Percentiles rank a stretch among this genome's conserved stretches.
Conservation (phyloP, 306 rosid genomes). For the Sicyos edulis region DNA sequence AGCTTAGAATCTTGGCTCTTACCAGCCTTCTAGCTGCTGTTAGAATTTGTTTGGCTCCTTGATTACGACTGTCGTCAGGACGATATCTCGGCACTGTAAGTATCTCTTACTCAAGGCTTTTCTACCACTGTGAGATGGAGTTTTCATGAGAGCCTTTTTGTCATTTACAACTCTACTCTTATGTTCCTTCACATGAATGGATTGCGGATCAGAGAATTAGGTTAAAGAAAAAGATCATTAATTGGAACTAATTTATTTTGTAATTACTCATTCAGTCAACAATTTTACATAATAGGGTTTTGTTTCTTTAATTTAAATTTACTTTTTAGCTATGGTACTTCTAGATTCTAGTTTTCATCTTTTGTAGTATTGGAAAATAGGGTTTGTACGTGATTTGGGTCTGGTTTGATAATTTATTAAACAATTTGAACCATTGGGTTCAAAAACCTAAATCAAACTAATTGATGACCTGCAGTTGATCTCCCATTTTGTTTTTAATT, state of each 20-base stretch:
- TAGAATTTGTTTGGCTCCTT: conserved; percentile 14
- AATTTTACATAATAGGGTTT: neutral
- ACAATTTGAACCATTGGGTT: too few relatives aligned
- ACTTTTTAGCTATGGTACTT: neutral
- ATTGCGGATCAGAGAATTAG: conserved; percentile 13
- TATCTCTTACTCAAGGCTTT: conserved; percentile 6
- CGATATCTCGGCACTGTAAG: neutral
- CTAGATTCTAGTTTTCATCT: neutral
- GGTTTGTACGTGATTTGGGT: too few relatives aligned
- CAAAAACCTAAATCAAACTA: too few relatives aligned
- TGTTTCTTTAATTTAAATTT: neutral
- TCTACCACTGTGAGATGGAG: neutral
- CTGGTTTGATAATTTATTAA: too few relatives aligned
- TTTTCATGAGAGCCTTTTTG: neutral
- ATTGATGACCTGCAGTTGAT: too few relatives aligned
- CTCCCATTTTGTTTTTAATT: too few relatives aligned
- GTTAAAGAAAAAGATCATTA: conserved; percentile 8
- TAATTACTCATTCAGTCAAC: conserved; percentile 23
- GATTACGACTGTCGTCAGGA: neutral
- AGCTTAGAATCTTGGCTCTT: neutral
- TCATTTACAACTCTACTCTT: conserved; percentile 13
- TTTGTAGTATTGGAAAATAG: neutral
- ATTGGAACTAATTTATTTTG: conserved; percentile 13
- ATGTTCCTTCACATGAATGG: conserved; percentile 19
- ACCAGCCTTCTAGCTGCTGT: neutral